These are phyloP conservation scores for Globisporangium iwayamae DNA, from an alignment of 352 stramenopile genomes.

Conservation along the genomic window DNA sequence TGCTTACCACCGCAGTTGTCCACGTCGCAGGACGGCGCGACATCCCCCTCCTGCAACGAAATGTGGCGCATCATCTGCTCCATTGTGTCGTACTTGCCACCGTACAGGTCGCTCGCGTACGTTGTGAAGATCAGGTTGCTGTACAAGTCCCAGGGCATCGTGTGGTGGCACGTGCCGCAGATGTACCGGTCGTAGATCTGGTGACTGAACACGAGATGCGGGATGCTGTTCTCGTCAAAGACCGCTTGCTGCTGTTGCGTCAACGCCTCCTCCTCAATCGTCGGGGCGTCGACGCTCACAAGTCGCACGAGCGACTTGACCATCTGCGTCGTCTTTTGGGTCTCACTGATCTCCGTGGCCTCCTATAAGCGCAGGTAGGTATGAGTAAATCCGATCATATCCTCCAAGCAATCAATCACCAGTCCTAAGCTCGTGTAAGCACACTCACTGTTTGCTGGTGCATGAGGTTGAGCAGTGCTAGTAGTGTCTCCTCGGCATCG, in stretches of 20 bases:
- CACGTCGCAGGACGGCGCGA: constrained; percentile 54
- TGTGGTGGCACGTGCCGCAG: constrained; percentile 57
- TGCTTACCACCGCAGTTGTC: constrained; percentile 58
- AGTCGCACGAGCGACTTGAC: constrained; percentile 68
- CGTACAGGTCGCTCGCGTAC: constrained; percentile 72
- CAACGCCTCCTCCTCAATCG: constrained; percentile 14
- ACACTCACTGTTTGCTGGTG: constrained; percentile 65
- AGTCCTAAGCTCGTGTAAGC: not conserved
- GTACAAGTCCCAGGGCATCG: constrained; percentile 71
- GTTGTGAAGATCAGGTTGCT: constrained; percentile 83
- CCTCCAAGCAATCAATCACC: not conserved
- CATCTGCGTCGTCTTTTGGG: constrained; percentile 69
- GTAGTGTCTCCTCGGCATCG: constrained; percentile 79
- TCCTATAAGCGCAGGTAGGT: constrained; percentile 20
- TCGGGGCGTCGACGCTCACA: constrained; percentile 58
- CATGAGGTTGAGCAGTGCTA: constrained; percentile 84
- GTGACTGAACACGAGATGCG: constrained; percentile 82
- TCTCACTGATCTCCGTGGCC: constrained; percentile 66
- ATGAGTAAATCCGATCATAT: not conserved
- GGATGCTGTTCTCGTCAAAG: constrained; percentile 85
- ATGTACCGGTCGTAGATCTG: constrained; percentile 86
- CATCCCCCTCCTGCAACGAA: constrained; percentile 51
- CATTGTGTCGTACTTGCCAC: constrained; percentile 58
- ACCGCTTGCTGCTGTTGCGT: constrained; percentile 58
- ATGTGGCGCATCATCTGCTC: constrained; percentile 67